Percentiles rank a stretch among this genome's conserved stretches.
phyloP scores from a whole-genome alignment of 2,329 filamentous ascomycete genomes.

The Plenodomus lindquistii region DNA sequence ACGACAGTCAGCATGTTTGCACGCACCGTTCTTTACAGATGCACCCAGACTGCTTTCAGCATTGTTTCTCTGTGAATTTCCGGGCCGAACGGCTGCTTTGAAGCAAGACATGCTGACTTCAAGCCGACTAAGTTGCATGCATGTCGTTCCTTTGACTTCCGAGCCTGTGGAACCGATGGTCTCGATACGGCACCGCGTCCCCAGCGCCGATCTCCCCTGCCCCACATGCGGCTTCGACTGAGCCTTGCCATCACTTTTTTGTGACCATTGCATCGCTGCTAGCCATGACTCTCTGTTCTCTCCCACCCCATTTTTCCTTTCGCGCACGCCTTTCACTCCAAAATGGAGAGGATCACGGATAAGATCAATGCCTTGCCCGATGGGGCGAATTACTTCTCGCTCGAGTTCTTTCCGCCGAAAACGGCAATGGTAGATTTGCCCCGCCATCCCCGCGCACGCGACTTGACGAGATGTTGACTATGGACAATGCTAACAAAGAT shows the following conservation, averaged over 20 bases:
- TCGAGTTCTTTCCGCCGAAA: slow-evolving; percentile 99
- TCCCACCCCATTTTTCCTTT: slow-evolving; percentile 9
- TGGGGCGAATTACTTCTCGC: slow-evolving; percentile 84
- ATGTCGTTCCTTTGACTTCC: not conserved
- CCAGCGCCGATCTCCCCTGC: slow-evolving; percentile 23
- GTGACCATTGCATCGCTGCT: slow-evolving; percentile 24
- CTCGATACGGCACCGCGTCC: slow-evolving; percentile 11
- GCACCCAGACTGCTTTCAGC: not conserved
- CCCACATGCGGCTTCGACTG: slow-evolving; percentile 26
- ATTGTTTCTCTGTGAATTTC: not conserved
- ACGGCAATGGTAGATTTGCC: slow-evolving; percentile 71
- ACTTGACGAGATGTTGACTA: not conserved
- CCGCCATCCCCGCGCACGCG: slow-evolving; percentile 15
- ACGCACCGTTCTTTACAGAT: not conserved
- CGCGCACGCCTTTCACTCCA: slow-evolving; percentile 1
- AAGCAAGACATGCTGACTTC: not conserved
- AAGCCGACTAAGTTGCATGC: not conserved
- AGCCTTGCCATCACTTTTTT: slow-evolving; percentile 22
- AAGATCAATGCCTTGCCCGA: slow-evolving; percentile 89
- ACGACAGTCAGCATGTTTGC: not conserved
- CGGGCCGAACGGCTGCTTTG: not conserved
- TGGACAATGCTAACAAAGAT: slow-evolving; percentile 8
- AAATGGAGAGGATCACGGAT: slow-evolving; percentile 75
- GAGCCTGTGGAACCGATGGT: not conserved
- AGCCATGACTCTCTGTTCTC: slow-evolving; percentile 35